Conservation (phyloP, 345 rosid species). For the Capsella bursapastoris region DNA sequence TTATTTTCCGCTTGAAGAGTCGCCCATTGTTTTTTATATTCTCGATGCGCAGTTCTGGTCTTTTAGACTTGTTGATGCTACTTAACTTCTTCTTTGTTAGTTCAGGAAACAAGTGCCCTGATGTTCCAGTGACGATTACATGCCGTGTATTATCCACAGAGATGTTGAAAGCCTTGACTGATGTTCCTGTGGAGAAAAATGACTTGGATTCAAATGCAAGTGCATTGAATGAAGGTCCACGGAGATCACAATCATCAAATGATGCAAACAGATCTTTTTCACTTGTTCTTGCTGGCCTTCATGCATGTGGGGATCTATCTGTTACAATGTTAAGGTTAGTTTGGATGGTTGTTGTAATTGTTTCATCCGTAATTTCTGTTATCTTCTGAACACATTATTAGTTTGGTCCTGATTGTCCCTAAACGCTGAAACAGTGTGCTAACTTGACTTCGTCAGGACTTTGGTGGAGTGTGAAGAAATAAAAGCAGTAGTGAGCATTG, state of each 20-base stretch:
- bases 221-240: constrained; percentile 31
- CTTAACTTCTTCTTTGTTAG: constrained; percentile 56
- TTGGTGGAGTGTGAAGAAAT: constrained; percentile 68
- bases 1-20: constrained; percentile 3
- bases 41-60: constrained; percentile 18
- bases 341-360: constrained; percentile 15
- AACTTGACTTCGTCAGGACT: constrained; percentile 56
- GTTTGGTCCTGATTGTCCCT: constrained; percentile 5
- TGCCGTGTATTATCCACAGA: constrained; percentile 68
- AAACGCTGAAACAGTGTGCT: constrained; percentile 31
- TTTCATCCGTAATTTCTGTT: background rate
- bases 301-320: constrained; percentile 97
- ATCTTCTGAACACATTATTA: constrained; percentile 1
- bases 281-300: constrained; percentile 89
- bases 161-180: constrained; percentile 64
- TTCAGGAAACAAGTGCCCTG: constrained; percentile 58
- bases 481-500: constrained; percentile 87
- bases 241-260: constrained; percentile 40
- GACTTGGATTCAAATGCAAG: constrained; percentile 41
- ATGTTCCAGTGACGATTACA: constrained; percentile 73
- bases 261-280: constrained; percentile 46
- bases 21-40: background rate
- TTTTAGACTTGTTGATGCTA: constrained; percentile 40
- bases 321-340: constrained; percentile 90
- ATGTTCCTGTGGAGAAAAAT: constrained; percentile 39